Conservation (phyloP, 2,329 filamentous ascomycete genomes). For the Fusarium domesticum region DNA sequence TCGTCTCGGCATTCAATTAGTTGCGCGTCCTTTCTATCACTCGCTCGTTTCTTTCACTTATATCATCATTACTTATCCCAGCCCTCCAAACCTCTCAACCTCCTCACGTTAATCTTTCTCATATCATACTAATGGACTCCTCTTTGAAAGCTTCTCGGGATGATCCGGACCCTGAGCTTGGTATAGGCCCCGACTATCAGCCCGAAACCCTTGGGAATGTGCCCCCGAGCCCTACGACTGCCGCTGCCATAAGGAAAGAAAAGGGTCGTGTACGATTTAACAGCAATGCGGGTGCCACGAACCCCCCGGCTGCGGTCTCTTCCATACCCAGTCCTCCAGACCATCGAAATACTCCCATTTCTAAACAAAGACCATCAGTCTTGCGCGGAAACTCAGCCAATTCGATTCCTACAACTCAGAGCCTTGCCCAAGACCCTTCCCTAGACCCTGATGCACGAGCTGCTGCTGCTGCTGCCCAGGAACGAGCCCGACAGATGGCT, state of each 20-base stretch:
- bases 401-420: constrained; percentile 32
- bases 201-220: constrained; percentile 1
- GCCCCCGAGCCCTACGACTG: constrained; percentile 11
- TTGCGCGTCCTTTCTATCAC: not conserved
- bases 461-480: constrained; percentile 38
- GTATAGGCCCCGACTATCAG: constrained; percentile 9
- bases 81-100: too few relatives aligned
- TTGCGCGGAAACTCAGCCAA: constrained; percentile 42
- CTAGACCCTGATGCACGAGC: constrained; percentile 34
- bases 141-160: constrained; percentile 18
- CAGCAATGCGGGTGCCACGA: constrained; percentile 40
- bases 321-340: constrained; percentile 12
- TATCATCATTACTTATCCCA: too few relatives aligned
- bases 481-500: constrained; percentile 42
- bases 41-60: not conserved
- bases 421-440: constrained; percentile 28
- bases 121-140: constrained; percentile 18
- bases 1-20: not conserved
- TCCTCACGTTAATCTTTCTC: constrained; percentile 11
- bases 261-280: constrained; percentile 50
- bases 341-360: constrained; percentile 11
- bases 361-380: constrained; percentile 41
- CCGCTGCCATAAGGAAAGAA: constrained; percentile 35
- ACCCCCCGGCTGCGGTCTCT: constrained; percentile 22
- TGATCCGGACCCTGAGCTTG: constrained; percentile 23